Percentiles rank a stretch among this genome's conserved stretches.
Evolutionary conservation across 2,329 filamentous ascomycete species (phyloP).

Genomic region (Cryoendolithus antarcticus): DNA sequence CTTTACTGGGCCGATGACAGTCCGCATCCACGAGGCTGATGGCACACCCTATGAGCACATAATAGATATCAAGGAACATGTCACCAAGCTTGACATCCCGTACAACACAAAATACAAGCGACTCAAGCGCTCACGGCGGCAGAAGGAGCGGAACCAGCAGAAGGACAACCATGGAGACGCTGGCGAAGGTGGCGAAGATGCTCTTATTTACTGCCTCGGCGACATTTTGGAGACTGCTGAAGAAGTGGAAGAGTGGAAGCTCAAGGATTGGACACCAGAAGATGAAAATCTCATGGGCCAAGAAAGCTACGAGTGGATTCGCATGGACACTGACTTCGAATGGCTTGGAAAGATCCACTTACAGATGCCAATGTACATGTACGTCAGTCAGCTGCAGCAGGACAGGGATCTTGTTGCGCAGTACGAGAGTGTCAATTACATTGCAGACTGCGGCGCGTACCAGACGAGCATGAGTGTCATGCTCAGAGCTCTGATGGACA

Average conservation of each 20-base stretch:
- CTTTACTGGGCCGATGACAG: constrained; percentile 94
- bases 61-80: constrained; percentile 80
- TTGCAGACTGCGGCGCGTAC: constrained; percentile 43
- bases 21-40: constrained; percentile 94
- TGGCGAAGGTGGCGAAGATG: constrained; percentile 49
- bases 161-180: constrained; percentile 35
- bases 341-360: constrained; percentile 82
- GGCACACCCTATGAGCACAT: constrained; percentile 98
- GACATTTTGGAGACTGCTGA: constrained; percentile 77
- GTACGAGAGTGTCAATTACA: constrained; percentile 35
- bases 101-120: constrained; percentile 99
- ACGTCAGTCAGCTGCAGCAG: constrained; percentile 90
- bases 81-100: constrained; percentile 80
- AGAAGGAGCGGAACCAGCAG: constrained; percentile 58
- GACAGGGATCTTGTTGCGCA: constrained; percentile 93
- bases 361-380: constrained; percentile 92
- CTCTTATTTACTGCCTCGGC: constrained; percentile 80
- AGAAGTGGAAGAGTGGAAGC: constrained; percentile 70
- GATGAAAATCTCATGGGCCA: constrained; percentile 86
- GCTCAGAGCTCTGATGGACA: constrained; percentile 78
- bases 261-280: constrained; percentile 80
- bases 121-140: constrained; percentile 71
- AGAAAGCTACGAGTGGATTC: constrained; percentile 97
- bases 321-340: constrained; percentile 95
- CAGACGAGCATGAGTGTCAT: constrained; percentile 81